Evolutionary conservation across 768 basidiomycete species (phyloP).

Genomic region (Suillus lakei): DNA sequence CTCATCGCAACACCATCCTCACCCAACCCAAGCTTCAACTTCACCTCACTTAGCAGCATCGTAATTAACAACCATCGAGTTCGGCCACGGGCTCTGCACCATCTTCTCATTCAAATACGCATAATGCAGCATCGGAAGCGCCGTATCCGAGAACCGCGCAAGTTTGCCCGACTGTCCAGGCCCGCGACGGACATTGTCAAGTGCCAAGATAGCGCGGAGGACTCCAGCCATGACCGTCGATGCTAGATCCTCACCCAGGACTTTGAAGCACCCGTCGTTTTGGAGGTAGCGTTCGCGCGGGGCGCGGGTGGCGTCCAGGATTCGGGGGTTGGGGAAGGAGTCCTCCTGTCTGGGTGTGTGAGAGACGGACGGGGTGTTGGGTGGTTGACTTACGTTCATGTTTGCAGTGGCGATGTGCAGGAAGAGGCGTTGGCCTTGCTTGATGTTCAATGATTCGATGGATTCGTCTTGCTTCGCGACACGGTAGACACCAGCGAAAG

Average conservation of each 20-base stretch:
- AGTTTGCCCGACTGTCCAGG: constrained; percentile 71
- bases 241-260: constrained; percentile 56
- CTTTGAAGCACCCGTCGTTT: constrained; percentile 54
- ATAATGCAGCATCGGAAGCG: constrained; percentile 52
- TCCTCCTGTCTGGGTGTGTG: constrained; percentile 42
- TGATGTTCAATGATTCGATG: constrained; percentile 47
- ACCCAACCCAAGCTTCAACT: too few relatives aligned
- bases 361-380: background rate
- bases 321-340: constrained; percentile 53
- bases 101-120: constrained; percentile 60
- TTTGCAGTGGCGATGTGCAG: constrained; percentile 63
- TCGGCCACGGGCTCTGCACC: constrained; percentile 67
- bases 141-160: constrained; percentile 55
- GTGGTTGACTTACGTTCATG: constrained; percentile 51
- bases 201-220: constrained; percentile 65
- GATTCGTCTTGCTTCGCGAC: constrained; percentile 50
- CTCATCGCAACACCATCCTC: too few relatives aligned
- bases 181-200: constrained; percentile 63
- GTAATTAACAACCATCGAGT: constrained; percentile 60
- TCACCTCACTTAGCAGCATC: constrained; percentile 27
- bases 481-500: constrained; percentile 72
- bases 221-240: constrained; percentile 64
- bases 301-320: constrained; percentile 49
- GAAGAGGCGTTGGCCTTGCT: constrained; percentile 60
- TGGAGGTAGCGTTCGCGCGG: constrained; percentile 51